Evolutionary conservation across 331 rosid genomes (phyloP).

Genomic region (Malus hybrid): DNA sequence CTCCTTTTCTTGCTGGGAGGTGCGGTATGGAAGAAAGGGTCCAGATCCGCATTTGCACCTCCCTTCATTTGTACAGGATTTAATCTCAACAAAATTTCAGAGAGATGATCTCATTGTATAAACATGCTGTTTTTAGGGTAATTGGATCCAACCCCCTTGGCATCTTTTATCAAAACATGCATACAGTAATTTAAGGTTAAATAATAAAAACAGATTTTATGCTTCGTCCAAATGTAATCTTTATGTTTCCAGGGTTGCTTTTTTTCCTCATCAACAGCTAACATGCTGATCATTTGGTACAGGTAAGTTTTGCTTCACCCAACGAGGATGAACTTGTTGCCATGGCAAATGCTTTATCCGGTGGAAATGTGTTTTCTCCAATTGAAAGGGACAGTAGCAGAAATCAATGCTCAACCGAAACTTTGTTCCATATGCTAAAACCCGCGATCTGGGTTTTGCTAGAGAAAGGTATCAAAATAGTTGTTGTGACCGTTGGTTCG

Average conservation of each 20-base stretch:
- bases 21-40: neutral
- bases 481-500: conserved; percentile 67
- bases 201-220: neutral
- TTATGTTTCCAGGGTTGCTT: neutral
- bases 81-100: neutral
- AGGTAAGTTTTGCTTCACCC: conserved; percentile 74
- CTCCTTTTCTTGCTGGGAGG: neutral
- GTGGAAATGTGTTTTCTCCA: conserved; percentile 34
- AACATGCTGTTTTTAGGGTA: neutral
- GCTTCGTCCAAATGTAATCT: neutral
- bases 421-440: conserved; percentile 54
- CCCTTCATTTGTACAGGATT: neutral
- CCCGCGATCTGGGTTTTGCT: conserved; percentile 69
- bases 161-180: neutral
- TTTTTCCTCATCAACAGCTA: neutral
- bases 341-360: conserved; percentile 70
- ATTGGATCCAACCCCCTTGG: neutral
- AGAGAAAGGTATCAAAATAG: conserved; percentile 63
- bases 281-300: conserved; percentile 11
- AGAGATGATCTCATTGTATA: neutral
- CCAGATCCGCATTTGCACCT: neutral
- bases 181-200: neutral
- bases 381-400: conserved; percentile 24
- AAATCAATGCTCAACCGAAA: conserved; percentile 26
- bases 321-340: conserved; percentile 82